A percentile compares a stretch with the other conserved stretches of the same genome.
Evolutionary conservation across 2,329 filamentous ascomycete species (phyloP).

Genomic region (Fusarium luffae): DNA sequence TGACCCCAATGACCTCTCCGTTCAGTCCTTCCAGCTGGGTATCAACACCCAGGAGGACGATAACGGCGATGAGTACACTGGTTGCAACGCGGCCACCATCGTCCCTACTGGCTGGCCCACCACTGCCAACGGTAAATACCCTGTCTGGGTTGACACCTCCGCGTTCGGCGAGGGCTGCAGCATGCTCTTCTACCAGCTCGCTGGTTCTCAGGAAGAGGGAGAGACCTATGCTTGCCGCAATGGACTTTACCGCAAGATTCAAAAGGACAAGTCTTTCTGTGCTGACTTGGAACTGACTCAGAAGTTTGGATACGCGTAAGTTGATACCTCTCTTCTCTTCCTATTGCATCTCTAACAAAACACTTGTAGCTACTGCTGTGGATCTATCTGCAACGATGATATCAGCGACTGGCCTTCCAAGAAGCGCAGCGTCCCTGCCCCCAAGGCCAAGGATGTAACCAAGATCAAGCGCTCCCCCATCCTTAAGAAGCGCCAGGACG

Average conservation of each 20-base stretch:
- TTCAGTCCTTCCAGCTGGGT: not conserved
- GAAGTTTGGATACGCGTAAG: slow-evolving; percentile 7
- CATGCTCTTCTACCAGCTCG: slow-evolving; percentile 18
- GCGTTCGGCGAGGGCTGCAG: slow-evolving; percentile 3
- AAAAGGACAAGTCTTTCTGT: not conserved
- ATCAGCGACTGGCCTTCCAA: not conserved
- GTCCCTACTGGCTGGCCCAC: not conserved
- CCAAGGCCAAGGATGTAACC: not conserved
- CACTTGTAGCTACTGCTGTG: not conserved
- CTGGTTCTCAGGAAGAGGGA: slow-evolving; percentile 11
- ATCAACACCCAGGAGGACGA: not conserved
- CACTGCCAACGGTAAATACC: not conserved
- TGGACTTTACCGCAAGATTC: slow-evolving; percentile 2
- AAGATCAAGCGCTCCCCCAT: slow-evolving; percentile 5
- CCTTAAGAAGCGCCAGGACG: slow-evolving; percentile 5
- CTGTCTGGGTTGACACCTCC: slow-evolving; percentile 10
- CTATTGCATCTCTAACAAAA: not conserved
- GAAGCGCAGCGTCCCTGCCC: not conserved
- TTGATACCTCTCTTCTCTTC: fast-evolving
- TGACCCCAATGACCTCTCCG: not conserved
- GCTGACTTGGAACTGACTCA: slow-evolving; percentile 4
- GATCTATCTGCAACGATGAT: slow-evolving; percentile 1
- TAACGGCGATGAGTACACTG: not conserved
- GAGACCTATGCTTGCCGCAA: slow-evolving; percentile 1
- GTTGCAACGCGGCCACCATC: not conserved